Evolutionary conservation across 495 filamentous ascomycete genomes (phyloP), one percentile per base, ranked within the genome.

Genomic region (Penicillium macrosclerotiorum): DNA sequence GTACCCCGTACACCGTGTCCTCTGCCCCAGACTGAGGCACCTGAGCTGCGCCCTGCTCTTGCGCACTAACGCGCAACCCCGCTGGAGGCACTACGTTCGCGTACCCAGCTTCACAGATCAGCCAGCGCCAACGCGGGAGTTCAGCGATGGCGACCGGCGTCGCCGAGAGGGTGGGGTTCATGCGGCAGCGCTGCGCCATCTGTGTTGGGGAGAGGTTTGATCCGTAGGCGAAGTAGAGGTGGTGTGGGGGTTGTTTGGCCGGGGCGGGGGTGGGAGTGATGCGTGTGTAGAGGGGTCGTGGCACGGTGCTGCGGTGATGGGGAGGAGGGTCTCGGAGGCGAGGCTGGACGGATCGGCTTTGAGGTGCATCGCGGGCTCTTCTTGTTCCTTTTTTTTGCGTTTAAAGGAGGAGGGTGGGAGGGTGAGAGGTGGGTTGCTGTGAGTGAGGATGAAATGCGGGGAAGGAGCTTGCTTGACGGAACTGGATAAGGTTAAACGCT

Each of bases 211-310:
- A 86, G 47, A 89, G 74, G 57, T 90, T 90, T 45, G 75, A 82
- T 55, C 85, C 86, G 64, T 87, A 89, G 58, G 77, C 86, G 57
- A 89, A 88, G 68, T 89, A 88, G 55, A 83, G 59, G 29, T 62
- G 44, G n/a, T n/a, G n/a, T n/a, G n/a, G n/a, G n/a, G n/a, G n/a
- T n/a, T n/a, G n/a, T n/a, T n/a, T 47, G 42, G 55, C 25, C 18
- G 16, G 34, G 37, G 20, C 42, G 44, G 29, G 44, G 19, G 25
- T 35, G 36, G 31, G 3, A 12, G 35, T 45, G 35, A 3, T 25
- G 51, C 36, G 40, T 48, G 38, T 35, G 34, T 25, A 30, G 38
- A 13, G 44, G 52, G 19, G 19, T 34, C 25, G 20, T 30, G 27
- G 30, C 24, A 37, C 2, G 17, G 29, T 13, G 18, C 24, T 13